A percentile compares a stretch with the other conserved stretches of the same genome.
These are phyloP conservation scores for Orbilia blumenaviensis DNA, from an alignment of 2,329 filamentous ascomycete genomes.

Conservation along the genomic window DNA sequence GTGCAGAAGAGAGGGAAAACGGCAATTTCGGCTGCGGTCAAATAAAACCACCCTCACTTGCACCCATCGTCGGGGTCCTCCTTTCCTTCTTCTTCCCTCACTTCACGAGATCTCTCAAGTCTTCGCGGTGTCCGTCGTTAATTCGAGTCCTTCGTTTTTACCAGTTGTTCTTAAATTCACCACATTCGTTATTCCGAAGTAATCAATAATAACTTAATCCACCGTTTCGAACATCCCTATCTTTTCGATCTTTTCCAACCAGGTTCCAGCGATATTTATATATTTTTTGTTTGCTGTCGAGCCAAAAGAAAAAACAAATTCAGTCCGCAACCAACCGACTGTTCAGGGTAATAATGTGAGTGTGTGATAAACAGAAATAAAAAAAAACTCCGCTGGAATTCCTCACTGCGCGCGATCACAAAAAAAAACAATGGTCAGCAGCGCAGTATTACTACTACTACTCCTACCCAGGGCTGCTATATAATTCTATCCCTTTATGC, in stretches of 20 bases:
- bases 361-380: not conserved
- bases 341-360: constrained; percentile 3
- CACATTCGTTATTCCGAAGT: constrained; percentile 46
- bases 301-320: not conserved
- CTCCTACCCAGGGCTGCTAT: no score
- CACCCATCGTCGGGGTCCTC: not conserved
- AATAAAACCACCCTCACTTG: constrained; percentile 48
- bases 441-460: no score
- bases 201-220: constrained; percentile 38
- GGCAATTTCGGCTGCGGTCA: constrained; percentile 48
- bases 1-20: constrained; percentile 22
- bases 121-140: constrained; percentile 6
- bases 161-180: constrained; percentile 19
- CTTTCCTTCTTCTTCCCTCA: constrained; percentile 9
- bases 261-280: constrained; percentile 9
- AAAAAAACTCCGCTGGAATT: not conserved
- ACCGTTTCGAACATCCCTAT: not conserved
- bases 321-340: not conserved
- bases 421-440: no score
- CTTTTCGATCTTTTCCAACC: no score
- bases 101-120: constrained; percentile 32
- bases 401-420: not conserved
- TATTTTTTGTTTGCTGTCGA: constrained; percentile 29
- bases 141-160: constrained; percentile 41
- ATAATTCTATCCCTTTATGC: no score